Percentiles rank a stretch among this genome's conserved stretches.
phyloP scores from a whole-genome alignment of 768 basidiomycete genomes.

The Naganishia friedmannii region DNA sequence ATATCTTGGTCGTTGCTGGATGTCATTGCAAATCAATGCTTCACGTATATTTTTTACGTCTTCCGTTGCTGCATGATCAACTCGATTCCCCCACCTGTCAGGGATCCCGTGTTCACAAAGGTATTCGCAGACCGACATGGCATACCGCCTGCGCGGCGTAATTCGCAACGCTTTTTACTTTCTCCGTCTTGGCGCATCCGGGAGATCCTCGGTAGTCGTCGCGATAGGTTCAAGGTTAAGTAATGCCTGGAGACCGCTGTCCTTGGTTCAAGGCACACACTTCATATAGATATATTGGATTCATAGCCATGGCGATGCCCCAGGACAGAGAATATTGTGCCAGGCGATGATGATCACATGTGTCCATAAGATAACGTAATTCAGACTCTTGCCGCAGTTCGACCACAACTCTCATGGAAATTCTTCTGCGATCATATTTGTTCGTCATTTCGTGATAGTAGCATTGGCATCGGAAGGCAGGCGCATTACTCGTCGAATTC shows the following conservation, averaged over 20 bases:
- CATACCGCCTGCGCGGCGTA: background rate
- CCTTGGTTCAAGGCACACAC: too few relatives aligned
- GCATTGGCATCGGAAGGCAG: background rate
- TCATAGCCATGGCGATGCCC: too few relatives aligned
- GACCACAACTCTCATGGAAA: background rate
- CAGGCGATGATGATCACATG: background rate
- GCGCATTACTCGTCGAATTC: slow-evolving; percentile 43
- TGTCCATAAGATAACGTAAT: background rate
- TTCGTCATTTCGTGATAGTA: background rate
- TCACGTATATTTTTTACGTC: background rate
- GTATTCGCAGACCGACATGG: background rate
- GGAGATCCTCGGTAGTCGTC: background rate
- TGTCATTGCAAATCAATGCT: too few relatives aligned
- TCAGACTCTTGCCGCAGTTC: background rate
- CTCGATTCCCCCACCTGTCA: too few relatives aligned
- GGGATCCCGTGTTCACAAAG: background rate
- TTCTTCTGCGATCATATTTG: background rate
- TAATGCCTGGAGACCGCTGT: too few relatives aligned
- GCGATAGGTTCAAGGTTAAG: too few relatives aligned
- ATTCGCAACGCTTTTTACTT: background rate
- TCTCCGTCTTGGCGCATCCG: background rate
- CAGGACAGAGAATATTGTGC: background rate
- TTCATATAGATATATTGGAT: too few relatives aligned
- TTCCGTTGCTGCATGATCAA: background rate
- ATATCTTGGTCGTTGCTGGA: background rate